phyloP scores from a whole-genome alignment of 176 grass and related monocot genomes.

The Rhynchospora breviuscula region DNA sequence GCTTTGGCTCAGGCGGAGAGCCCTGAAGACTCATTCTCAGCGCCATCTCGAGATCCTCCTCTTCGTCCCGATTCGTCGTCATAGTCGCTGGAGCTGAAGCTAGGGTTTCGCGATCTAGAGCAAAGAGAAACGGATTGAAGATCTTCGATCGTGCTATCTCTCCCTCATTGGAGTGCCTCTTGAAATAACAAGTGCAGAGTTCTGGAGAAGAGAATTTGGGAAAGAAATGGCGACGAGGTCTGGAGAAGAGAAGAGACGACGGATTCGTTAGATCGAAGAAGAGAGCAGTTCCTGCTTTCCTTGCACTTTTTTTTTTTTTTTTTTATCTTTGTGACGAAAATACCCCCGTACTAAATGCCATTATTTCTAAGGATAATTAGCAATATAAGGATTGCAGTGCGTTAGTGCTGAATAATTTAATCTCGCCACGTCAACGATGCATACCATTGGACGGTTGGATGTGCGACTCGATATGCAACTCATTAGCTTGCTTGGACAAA shows the following conservation, averaged over 20 bases:
- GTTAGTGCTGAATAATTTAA: neutral
- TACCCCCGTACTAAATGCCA: neutral
- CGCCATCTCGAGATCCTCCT: slow-evolving; percentile 95
- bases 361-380: neutral
- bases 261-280: too few species aligned
- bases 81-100: slow-evolving; percentile 15
- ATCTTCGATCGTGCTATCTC: neutral
- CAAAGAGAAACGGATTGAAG: neutral
- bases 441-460: neutral
- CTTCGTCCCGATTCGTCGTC: slow-evolving; percentile 80
- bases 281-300: too few species aligned
- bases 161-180: neutral
- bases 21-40: slow-evolving; percentile 91
- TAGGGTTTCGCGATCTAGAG: slow-evolving; percentile 10
- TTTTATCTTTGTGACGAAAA: too few species aligned
- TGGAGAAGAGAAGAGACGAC: too few species aligned
- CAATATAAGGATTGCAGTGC: neutral
- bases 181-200: too few species aligned
- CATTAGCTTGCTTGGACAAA: neutral
- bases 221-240: too few species aligned
- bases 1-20: slow-evolving; percentile 77
- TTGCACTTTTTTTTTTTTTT: too few species aligned
- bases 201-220: too few species aligned
- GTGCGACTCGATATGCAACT: too few species aligned
- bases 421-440: neutral